Evolutionary conservation across 371 early-diverging fungal genomes (phyloP).

Genomic region (Syncephalastrum sp.): DNA sequence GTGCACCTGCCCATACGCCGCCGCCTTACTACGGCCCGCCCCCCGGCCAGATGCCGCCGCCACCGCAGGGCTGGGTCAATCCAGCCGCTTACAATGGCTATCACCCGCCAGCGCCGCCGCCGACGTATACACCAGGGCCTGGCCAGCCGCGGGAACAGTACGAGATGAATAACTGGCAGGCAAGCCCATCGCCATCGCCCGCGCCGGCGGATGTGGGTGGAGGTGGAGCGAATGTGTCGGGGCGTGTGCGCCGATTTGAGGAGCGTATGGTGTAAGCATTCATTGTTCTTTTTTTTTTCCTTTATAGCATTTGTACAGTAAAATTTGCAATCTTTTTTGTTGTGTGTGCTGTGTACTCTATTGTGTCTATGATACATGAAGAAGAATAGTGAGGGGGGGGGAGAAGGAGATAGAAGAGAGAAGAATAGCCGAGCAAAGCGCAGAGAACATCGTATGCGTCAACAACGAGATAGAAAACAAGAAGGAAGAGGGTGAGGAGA

Average conservation of each 20-base stretch:
- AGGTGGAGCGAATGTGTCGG: constrained; percentile 3
- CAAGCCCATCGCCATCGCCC: constrained; percentile 3
- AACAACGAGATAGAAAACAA: too few relatives aligned
- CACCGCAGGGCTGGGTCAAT: constrained; percentile 51
- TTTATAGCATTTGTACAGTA: neutral
- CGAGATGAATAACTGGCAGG: constrained; percentile 24
- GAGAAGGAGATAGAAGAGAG: too few relatives aligned
- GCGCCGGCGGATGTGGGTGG: neutral
- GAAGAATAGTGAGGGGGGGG: too few relatives aligned
- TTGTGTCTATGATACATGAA: too few relatives aligned
- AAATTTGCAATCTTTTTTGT: too few relatives aligned
- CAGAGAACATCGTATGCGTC: too few relatives aligned
- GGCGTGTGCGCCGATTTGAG: constrained; percentile 8
- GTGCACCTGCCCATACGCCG: constrained; percentile 14
- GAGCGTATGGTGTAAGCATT: constrained; percentile 7
- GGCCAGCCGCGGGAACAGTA: constrained; percentile 15
- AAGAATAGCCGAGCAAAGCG: too few relatives aligned
- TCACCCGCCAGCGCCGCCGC: constrained; percentile 19
- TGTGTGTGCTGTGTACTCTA: too few relatives aligned
- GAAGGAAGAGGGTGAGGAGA: too few relatives aligned
- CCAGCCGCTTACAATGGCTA: constrained; percentile 54
- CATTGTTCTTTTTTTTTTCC: neutral
- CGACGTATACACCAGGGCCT: constrained; percentile 14
- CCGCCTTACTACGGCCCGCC: constrained; percentile 27
- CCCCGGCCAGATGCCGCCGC: constrained; percentile 12